These are phyloP conservation scores for Lizonia empirigonia DNA, from an alignment of 2,329 filamentous ascomycete genomes.

Conservation along the genomic window DNA sequence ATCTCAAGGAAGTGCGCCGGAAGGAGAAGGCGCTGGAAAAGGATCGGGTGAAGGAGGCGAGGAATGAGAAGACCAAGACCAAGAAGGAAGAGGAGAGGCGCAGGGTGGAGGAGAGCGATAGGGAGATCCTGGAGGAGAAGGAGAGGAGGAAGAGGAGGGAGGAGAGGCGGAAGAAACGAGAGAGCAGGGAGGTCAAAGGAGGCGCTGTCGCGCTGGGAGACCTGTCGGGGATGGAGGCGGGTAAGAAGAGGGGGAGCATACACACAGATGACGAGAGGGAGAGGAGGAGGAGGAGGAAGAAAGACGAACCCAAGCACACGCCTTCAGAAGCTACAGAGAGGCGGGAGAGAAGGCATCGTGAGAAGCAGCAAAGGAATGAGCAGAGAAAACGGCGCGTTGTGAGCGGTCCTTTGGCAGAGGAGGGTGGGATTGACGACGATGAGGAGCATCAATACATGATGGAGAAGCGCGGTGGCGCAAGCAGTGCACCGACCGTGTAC, in stretches of 20 bases:
- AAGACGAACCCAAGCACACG: constrained; percentile 40
- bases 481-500: constrained; percentile 40
- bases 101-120: constrained; percentile 39
- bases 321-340: constrained; percentile 47
- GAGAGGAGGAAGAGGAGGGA: constrained; percentile 29
- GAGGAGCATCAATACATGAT: constrained; percentile 48
- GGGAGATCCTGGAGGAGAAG: constrained; percentile 26
- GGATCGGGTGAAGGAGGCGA: constrained; percentile 43
- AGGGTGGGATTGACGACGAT: constrained; percentile 51
- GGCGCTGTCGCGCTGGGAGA: constrained; percentile 9
- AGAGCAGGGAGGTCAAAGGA: constrained; percentile 31
- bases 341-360: constrained; percentile 50
- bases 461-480: constrained; percentile 50
- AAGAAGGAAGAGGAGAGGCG: constrained; percentile 36
- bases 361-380: constrained; percentile 38
- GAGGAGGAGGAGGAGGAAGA: constrained; percentile 25
- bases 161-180: constrained; percentile 23
- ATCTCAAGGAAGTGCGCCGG: constrained; percentile 44
- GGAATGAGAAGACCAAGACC: constrained; percentile 33
- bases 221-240: constrained; percentile 28
- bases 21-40: constrained; percentile 46
- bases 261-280: constrained; percentile 40
- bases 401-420: constrained; percentile 55
- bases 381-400: constrained; percentile 50
- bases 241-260: constrained; percentile 32